phyloP scores from a whole-genome alignment of 352 stramenopile genomes.

The Phytophthora tubulina region DNA sequence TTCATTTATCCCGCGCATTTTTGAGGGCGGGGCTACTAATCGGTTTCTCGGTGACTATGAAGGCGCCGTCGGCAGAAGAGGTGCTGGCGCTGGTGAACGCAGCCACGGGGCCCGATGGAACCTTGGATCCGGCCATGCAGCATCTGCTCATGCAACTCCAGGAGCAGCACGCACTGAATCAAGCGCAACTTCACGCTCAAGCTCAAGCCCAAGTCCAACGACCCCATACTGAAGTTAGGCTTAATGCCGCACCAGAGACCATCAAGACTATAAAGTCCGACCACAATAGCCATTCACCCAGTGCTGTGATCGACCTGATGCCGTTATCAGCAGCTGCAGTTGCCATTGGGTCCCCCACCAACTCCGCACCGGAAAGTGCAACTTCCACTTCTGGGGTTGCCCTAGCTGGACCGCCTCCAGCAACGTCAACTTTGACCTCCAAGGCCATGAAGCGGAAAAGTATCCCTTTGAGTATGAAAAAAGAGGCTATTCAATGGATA shows the following conservation, averaged over 20 bases:
- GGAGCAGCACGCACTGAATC: constrained; percentile 44
- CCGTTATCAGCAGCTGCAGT: constrained; percentile 38
- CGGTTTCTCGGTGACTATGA: constrained; percentile 40
- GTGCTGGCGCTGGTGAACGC: constrained; percentile 68
- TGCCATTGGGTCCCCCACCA: constrained; percentile 15
- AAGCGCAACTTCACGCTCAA: constrained; percentile 32
- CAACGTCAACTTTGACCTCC: constrained; percentile 8
- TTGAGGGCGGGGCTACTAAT: constrained; percentile 38
- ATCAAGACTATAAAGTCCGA: constrained; percentile 13
- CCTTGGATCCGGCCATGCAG: constrained; percentile 58
- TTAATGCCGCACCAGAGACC: neutral
- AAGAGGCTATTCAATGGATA: constrained; percentile 87
- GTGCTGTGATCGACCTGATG: constrained; percentile 40
- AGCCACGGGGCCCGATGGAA: constrained; percentile 42
- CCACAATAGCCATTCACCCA: neutral
- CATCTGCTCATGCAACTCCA: constrained; percentile 69
- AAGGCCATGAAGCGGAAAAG: constrained; percentile 70
- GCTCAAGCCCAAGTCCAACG: constrained; percentile 11
- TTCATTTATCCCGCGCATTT: constrained; percentile 21
- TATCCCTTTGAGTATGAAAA: constrained; percentile 84
- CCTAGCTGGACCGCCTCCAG: neutral
- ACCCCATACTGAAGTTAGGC: constrained; percentile 6
- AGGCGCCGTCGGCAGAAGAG: constrained; percentile 62
- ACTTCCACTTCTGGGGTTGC: constrained; percentile 5
- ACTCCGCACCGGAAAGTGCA: constrained; percentile 16